Evolutionary conservation across 202 grass and related monocot species (phyloP).

Genomic region (Thinopyrum obtusiflorum): DNA sequence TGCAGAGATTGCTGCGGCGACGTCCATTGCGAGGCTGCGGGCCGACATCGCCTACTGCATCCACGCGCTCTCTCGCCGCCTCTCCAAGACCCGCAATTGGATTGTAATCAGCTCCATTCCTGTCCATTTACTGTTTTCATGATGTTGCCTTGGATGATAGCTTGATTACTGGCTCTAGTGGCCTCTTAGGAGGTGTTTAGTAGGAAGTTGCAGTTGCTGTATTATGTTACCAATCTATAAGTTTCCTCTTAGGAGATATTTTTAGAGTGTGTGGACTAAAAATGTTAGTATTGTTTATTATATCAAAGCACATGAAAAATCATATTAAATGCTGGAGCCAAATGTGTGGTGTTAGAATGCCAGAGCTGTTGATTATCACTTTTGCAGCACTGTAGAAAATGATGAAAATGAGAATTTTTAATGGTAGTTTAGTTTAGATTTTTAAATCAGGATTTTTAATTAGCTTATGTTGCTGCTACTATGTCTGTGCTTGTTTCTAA

Average conservation of each 20-base stretch:
- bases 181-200: not conserved
- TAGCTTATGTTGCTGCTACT: no score
- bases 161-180: not conserved
- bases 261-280: not conserved
- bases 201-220: not conserved
- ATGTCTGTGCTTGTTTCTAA: no score
- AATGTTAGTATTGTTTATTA: not conserved
- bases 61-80: constrained; percentile 74
- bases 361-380: not conserved
- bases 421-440: no score
- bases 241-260: not conserved
- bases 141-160: not conserved
- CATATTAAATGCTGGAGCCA: not conserved
- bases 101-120: constrained; percentile 56
- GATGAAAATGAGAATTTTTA: no score
- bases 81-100: constrained; percentile 94
- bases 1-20: constrained; percentile 88
- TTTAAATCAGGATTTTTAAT: no score
- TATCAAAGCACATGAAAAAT: not conserved
- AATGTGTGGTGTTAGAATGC: not conserved
- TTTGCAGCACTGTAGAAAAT: not conserved
- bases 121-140: not conserved
- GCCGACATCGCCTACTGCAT: constrained; percentile 94
- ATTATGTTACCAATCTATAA: not conserved
- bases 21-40: constrained; percentile 70